phyloP scores from a whole-genome alignment of 2,329 filamentous ascomycete species.

The Xylaria digitata region DNA sequence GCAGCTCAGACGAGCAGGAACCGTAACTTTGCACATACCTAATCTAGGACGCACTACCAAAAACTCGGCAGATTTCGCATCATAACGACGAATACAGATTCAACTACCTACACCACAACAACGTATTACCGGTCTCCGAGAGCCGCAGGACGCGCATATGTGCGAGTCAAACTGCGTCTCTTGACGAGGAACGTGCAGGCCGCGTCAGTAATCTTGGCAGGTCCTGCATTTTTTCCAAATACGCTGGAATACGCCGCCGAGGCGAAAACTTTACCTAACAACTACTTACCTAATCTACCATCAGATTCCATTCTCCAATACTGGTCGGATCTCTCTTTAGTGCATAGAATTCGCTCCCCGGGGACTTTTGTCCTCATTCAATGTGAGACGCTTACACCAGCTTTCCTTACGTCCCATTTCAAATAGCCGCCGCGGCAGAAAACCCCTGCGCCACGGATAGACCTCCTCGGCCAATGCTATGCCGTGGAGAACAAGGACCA shows the following conservation, averaged over 20 bases:
- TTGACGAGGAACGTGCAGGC: constrained; percentile 12
- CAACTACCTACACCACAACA: too few relatives aligned
- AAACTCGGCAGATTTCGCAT: constrained; percentile 7
- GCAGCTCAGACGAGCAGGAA: constrained; percentile 15
- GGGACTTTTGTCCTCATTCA: constrained; percentile 14
- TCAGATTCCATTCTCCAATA: not conserved
- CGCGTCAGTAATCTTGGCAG: constrained; percentile 27
- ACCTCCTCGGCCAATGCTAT: constrained; percentile 23
- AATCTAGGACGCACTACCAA: not conserved
- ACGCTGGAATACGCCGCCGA: not conserved
- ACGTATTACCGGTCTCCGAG: constrained; percentile 22
- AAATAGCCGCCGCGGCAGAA: constrained; percentile 36
- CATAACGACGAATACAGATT: constrained; percentile 1
- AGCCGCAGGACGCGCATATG: constrained; percentile 28
- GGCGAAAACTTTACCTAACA: not conserved
- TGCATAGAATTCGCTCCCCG: constrained; percentile 14
- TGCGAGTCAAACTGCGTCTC: constrained; percentile 9
- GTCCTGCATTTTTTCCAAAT: not conserved
- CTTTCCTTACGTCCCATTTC: constrained; percentile 9
- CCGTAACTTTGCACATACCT: not conserved
- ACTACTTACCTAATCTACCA: not conserved
- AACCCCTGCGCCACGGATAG: constrained; percentile 25
- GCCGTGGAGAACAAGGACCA: constrained; percentile 13
- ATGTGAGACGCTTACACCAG: constrained; percentile 30
- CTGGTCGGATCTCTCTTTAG: constrained; percentile 16